Evolutionary conservation across 805 yeast genomes (phyloP), one percentile per base, ranked within the genome.

Genomic region (Candida ulmi): DNA sequence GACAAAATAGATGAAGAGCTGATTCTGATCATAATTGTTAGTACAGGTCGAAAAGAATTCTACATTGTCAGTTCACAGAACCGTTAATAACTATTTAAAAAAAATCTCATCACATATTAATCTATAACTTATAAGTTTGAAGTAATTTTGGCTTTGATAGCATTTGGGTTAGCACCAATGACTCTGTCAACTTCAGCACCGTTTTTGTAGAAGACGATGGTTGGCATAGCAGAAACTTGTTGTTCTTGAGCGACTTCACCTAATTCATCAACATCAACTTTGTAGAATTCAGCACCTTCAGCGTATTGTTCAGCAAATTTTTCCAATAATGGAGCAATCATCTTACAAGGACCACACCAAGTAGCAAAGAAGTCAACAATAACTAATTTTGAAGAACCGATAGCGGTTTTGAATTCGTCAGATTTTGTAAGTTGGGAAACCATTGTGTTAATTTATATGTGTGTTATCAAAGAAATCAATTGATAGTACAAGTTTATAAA

Each of bases 321-420:
- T 60, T 90, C 95, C 54, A 91, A 69, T 69, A 87, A 70, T 54
- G 99, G 99, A 40, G 96, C 90, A 67, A 93, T 83, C 80, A 86
- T 86, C 76, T 91, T 93, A 75, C 99, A 91, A 46, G 99, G 98
- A 54, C 97, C 97, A 68, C 99, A 91, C 97, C 98, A 93, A 46
- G 90, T 80, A 55, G 98, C 98, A 61, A 78, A 90, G 72, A 91
- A 93, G 72, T 93, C 98, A 52, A 93, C 87, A 53, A 93, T 90
- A 52, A 88, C 90, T 59, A 88, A 72, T 54, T 83, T 85, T 51
- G 76, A 76, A 56, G 71, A 71, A 42, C 65, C 53, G 57, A 83
- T 74, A 50, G 80, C 83, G 43, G 71, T 69, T 39, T 76, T 68
- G 74, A 90, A 91, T 62, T 88, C 90, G 39, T 61, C 63, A 44